Base-by-base conservation (phyloP, 768 basidiomycete species). In the Russula emetica region DNA sequence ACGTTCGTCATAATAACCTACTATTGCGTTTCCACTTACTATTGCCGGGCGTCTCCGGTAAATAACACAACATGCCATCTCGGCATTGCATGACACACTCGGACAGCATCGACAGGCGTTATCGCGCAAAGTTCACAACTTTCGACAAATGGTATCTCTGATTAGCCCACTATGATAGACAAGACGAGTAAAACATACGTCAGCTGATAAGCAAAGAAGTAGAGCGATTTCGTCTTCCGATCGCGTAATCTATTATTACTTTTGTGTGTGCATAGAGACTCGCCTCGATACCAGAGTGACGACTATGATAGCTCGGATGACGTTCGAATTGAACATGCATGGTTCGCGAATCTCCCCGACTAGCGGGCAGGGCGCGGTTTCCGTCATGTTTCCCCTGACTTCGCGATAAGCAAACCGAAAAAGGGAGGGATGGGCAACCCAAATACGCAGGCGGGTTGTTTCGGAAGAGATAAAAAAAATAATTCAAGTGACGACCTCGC, bases 341-440 rank as follows among this genome's bases (percentile, higher is more conserved):
- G 52, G 53, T 45, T 50, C 63, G 58, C 34, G 32, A 59, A 54
- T 54, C 62, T 63, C 49, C 51, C 55, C 16, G 14, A 14, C n/a
- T 0, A 4, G 24, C 16, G 24, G 36, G 22, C 44, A 34, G 55
- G 20, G 8, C 22, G 28, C 32, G 44, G 45, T 40, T 60, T 50
- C 22, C 58, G 54, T 64, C 58, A 60, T 60, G 14, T 13, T 13
- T 36, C 3, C 45, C 32, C 38, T 24, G 7, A 45, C 54, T 64
- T 64, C 58, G 59, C 63, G 63, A 64, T 64, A 64, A 64, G 63
- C 45, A 49, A 55, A 36, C 34, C 11, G n/a, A 30, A 13, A 44
- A 11, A 10, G 8, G 18, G 40, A 42, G 6, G 42, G 40, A 34
- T 51, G 16, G 44, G 32, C 32, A 8, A 36, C 4, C 49, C 18